These are phyloP conservation scores for Usnea hakonensis DNA, from an alignment of 495 filamentous ascomycete genomes.

Conservation along the genomic window DNA sequence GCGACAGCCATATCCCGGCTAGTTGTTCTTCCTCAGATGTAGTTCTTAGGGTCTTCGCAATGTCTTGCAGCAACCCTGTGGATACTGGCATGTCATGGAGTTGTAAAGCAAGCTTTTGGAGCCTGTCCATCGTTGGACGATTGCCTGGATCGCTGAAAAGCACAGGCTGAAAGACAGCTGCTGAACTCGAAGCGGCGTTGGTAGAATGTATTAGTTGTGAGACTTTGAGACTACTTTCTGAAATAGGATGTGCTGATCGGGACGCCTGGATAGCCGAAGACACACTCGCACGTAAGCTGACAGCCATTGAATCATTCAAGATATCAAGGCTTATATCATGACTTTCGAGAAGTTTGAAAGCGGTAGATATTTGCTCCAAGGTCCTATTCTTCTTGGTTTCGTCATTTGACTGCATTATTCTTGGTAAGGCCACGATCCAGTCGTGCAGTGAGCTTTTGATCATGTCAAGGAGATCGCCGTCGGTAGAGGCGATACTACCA, in stretches of 20 bases:
- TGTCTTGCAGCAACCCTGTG: slow-evolving; percentile 40
- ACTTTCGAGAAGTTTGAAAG: slow-evolving; percentile 59
- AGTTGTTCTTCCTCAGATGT: slow-evolving; percentile 49
- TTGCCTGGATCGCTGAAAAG: slow-evolving; percentile 60
- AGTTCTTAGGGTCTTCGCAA: slow-evolving; percentile 52
- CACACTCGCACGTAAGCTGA: slow-evolving; percentile 42
- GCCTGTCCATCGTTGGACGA: slow-evolving; percentile 45
- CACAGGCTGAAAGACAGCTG: slow-evolving; percentile 48
- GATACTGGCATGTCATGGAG: slow-evolving; percentile 27
- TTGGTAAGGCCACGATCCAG: slow-evolving; percentile 73
- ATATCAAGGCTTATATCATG: slow-evolving; percentile 61
- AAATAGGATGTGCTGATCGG: slow-evolving; percentile 26
- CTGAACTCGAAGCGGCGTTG: slow-evolving; percentile 20
- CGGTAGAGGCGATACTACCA: slow-evolving; percentile 50
- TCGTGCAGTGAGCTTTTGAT: slow-evolving; percentile 67
- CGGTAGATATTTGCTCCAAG: slow-evolving; percentile 64
- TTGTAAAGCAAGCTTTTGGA: slow-evolving; percentile 40
- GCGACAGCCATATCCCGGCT: slow-evolving; percentile 74
- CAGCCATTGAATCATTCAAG: slow-evolving; percentile 59
- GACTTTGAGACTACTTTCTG: slow-evolving; percentile 19
- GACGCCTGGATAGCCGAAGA: slow-evolving; percentile 32
- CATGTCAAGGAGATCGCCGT: slow-evolving; percentile 55
- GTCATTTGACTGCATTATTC: slow-evolving; percentile 78
- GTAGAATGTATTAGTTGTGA: slow-evolving; percentile 2
- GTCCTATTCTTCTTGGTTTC: slow-evolving; percentile 64